Evolutionary conservation across 208 protist species (phyloP).

Genomic region (Trypanosoma melophagium): DNA sequence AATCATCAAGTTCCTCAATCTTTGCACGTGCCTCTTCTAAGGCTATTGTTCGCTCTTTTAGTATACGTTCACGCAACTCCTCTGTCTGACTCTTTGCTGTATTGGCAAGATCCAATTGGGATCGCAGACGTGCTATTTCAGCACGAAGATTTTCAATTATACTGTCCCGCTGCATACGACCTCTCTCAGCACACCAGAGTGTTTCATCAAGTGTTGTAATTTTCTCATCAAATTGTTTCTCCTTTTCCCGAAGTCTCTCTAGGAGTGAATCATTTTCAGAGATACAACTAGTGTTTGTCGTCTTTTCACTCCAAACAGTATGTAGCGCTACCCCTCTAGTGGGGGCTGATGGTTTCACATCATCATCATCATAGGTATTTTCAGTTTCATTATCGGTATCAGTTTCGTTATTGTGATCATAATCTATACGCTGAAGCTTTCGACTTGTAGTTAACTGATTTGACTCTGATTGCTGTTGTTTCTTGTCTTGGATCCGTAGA

Average conservation of each 20-base stretch:
- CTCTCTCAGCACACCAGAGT: slow-evolving; percentile 62
- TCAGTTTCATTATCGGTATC: neutral
- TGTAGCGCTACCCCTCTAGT: neutral
- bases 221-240: slow-evolving; percentile 72
- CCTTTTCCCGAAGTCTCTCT: slow-evolving; percentile 52
- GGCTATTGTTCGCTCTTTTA: slow-evolving; percentile 30
- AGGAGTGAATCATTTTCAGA: slow-evolving; percentile 46
- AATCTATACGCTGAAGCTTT: neutral
- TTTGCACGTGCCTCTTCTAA: slow-evolving; percentile 38
- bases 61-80: slow-evolving; percentile 7
- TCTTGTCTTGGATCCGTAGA: neutral
- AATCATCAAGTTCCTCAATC: slow-evolving; percentile 9
- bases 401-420: neutral
- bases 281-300: neutral
- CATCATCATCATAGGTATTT: neutral
- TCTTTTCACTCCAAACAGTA: slow-evolving; percentile 8
- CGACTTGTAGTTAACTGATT: neutral
- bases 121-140: slow-evolving; percentile 45
- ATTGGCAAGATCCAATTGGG: slow-evolving; percentile 28
- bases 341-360: too few species aligned
- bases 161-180: slow-evolving; percentile 60
- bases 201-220: slow-evolving; percentile 77
- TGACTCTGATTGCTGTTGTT: neutral
- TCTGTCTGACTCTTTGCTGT: slow-evolving; percentile 18
- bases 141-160: slow-evolving; percentile 69